Base-by-base conservation (phyloP, 2,329 filamentous ascomycete species). In the Aspergillus ustus region DNA sequence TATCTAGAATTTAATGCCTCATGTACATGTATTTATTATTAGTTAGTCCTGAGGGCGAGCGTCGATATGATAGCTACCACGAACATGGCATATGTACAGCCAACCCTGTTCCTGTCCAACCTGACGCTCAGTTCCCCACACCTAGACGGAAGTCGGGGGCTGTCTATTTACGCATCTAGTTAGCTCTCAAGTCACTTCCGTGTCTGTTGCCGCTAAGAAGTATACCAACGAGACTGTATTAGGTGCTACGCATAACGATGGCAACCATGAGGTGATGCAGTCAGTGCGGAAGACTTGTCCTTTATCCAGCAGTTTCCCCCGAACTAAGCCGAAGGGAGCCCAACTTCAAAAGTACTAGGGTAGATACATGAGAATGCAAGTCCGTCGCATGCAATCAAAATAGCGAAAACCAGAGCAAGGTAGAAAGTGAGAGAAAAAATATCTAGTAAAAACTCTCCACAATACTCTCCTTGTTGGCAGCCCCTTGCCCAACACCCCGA, bases 371-470 rank as follows among this genome's bases (percentile, higher is more conserved):
- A 5, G 34, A 40, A 40, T 40, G 34, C 15, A 15, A 5, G 34
- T 40, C 9, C 34, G 11, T 40, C 34, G 4, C 34, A 11, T 5
- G 5, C 34, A 40, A 40, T 17, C 34, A 15, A 40, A 15, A 4
- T 25, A 11, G 34, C 9, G 31, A 54, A 52, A 50, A 25, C 31
- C 15, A 50, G 29, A 50, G 28, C 56, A 29, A 28, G 43, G 59
- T 37, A 54, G 19, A 25, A 44, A 50, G 31, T 61, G 45, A 31
- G 45, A 57, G 44, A 50, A 3, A 51, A 51, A 61, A 34, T 28
- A 25, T 15, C 34, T 62, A 99, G 83, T 99, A 99, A 83, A 98
- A 99, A 72, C 92, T 96, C 84, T 99, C 95, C 65, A 99, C 95
- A 87, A 99, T 96, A 68, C 93, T 95, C 78, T 98, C 94, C 87